These are phyloP conservation scores for Zea luxurians DNA, from an alignment of 176 grass and related monocot genomes.

Conservation along the genomic window DNA sequence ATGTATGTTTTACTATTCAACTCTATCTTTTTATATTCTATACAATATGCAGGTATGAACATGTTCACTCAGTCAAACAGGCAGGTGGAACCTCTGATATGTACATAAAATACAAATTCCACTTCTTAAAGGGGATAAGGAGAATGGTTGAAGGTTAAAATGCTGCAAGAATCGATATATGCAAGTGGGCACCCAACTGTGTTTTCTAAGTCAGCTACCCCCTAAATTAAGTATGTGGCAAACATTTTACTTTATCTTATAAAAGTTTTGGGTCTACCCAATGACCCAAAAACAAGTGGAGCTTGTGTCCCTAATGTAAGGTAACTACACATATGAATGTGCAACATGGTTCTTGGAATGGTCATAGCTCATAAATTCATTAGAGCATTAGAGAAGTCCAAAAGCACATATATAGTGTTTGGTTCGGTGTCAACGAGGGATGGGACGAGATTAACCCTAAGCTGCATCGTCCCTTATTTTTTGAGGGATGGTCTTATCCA, in stretches of 20 bases:
- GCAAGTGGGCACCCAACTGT: not conserved
- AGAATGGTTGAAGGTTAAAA: conserved; percentile 14
- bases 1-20: not conserved
- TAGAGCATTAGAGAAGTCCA: not conserved
- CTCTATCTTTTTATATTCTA: not conserved
- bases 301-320: not conserved
- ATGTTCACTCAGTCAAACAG: not conserved
- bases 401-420: no score
- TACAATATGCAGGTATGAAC: not conserved
- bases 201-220: not conserved
- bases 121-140: conserved; percentile 11
- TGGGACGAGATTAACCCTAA: no score
- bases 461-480: no score
- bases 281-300: not conserved
- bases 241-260: not conserved
- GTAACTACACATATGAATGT: not conserved
- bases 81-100: not conserved
- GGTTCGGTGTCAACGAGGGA: no score
- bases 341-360: conserved; percentile 17
- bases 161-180: not conserved
- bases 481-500: no score
- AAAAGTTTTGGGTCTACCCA: not conserved
- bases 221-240: not conserved
- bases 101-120: not conserved
- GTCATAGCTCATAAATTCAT: conserved; percentile 27